Evolutionary conservation across 2,329 filamentous ascomycete species (phyloP).

Genomic region (Passalora sequoiae): DNA sequence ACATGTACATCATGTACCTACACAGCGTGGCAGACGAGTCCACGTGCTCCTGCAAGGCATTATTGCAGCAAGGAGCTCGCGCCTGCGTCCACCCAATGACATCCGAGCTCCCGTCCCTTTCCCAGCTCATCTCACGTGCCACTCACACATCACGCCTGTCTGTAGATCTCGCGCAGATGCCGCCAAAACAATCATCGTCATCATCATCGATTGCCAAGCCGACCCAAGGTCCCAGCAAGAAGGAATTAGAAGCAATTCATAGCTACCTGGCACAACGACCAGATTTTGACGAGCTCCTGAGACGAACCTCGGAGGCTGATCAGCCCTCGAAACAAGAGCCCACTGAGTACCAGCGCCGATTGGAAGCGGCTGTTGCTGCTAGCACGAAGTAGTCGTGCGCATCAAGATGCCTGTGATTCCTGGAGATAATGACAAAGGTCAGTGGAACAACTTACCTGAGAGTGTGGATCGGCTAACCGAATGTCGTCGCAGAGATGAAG

Average conservation of each 20-base stretch:
- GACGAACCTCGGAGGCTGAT: not conserved
- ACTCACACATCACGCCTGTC: not conserved
- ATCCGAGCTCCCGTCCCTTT: not conserved
- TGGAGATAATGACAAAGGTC: conserved; percentile 21
- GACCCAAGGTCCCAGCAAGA: conserved; percentile 3
- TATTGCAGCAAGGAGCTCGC: no score
- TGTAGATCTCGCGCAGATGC: no score
- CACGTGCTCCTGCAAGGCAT: conserved; percentile 1
- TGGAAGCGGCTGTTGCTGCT: conserved; percentile 4
- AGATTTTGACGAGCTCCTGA: conserved; percentile 8
- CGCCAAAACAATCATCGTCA: no score
- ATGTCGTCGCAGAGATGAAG: conserved; percentile 19
- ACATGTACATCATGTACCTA: no score
- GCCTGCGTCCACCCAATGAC: conserved; percentile 2
- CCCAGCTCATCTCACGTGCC: not conserved
- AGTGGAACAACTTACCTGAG: no score
- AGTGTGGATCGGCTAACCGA: no score
- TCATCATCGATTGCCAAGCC: no score
- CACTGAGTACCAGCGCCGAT: not conserved
- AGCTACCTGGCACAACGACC: conserved; percentile 7
- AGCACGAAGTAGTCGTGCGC: conserved; percentile 1
- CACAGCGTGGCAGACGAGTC: not conserved
- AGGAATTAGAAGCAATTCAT: conserved; percentile 11
- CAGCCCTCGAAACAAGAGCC: not conserved
- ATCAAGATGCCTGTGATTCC: conserved; percentile 25